A percentile compares a stretch with the other conserved stretches of the same genome.
Conservation (phyloP, 768 basidiomycete genomes). For the Fomitopsis pulvina region DNA sequence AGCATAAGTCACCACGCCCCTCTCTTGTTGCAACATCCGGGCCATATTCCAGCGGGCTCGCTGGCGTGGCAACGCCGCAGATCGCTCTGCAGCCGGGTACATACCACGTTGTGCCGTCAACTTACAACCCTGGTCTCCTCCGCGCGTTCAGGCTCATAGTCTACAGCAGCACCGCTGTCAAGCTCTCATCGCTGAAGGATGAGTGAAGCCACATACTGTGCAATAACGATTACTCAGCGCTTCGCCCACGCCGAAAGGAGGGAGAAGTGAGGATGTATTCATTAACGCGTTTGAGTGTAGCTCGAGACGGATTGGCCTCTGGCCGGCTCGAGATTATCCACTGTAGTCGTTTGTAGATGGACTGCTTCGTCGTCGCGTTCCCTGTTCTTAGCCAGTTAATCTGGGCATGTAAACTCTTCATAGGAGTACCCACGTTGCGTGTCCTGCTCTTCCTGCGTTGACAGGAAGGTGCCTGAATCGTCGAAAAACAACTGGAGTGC, state of each 20-base stretch:
- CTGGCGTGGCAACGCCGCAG: constrained; percentile 61
- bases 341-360: constrained; percentile 70
- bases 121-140: constrained; percentile 54
- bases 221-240: not conserved
- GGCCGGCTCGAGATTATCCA: constrained; percentile 79
- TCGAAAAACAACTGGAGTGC: constrained; percentile 55
- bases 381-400: not conserved
- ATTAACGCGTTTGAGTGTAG: constrained; percentile 75
- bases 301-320: constrained; percentile 75
- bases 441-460: not conserved
- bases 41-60: constrained; percentile 66
- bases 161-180: constrained; percentile 27
- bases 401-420: not conserved
- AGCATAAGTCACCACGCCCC: constrained; percentile 24
- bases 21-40: constrained; percentile 63
- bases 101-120: constrained; percentile 72
- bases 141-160: constrained; percentile 54
- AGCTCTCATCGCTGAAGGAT: not conserved
- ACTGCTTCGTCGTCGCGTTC: constrained; percentile 41
- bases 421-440: not conserved
- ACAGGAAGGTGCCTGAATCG: constrained; percentile 33
- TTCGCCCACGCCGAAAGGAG: constrained; percentile 7
- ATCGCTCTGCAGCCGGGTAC: constrained; percentile 49
- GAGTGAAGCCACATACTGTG: not conserved
- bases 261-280: constrained; percentile 54